phyloP scores from a whole-genome alignment of 2,329 filamentous ascomycete species.

The Lasiodiplodia theobromae region DNA sequence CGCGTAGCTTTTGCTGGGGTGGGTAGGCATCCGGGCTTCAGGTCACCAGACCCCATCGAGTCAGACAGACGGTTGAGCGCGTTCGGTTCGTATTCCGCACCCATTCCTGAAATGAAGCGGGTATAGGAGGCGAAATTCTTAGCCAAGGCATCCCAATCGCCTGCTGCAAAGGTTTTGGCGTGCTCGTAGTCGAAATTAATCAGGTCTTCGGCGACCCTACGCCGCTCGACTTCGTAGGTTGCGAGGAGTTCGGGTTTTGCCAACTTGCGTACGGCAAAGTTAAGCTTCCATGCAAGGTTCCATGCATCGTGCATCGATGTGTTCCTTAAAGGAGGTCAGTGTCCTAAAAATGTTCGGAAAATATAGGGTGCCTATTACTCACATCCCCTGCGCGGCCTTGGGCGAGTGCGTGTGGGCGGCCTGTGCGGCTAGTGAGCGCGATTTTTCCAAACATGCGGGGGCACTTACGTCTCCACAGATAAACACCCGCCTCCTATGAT shows the following conservation, averaged over 20 bases:
- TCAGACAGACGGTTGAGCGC: constrained; percentile 67
- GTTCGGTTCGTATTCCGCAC: constrained; percentile 71
- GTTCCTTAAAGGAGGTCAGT: constrained; percentile 40
- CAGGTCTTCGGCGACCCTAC: constrained; percentile 52
- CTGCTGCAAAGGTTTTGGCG: constrained; percentile 61
- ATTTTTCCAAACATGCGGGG: constrained; percentile 33
- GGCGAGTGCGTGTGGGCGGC: constrained; percentile 51
- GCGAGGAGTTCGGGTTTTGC: constrained; percentile 47
- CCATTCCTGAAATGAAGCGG: constrained; percentile 75
- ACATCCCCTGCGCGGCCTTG: constrained; percentile 53
- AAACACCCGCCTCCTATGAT: constrained; percentile 51
- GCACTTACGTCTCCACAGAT: constrained; percentile 56
- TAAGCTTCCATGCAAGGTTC: constrained; percentile 55
- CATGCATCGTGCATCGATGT: constrained; percentile 53
- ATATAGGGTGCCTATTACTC: constrained; percentile 33
- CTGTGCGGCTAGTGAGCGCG: constrained; percentile 23
- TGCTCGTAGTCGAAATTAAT: constrained; percentile 57
- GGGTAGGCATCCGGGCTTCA: constrained; percentile 57
- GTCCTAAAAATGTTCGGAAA: background rate
- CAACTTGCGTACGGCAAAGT: constrained; percentile 47
- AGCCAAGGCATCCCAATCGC: constrained; percentile 68
- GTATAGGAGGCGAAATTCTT: constrained; percentile 75
- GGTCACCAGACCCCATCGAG: constrained; percentile 42
- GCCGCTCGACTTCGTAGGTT: constrained; percentile 51
- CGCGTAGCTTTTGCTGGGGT: constrained; percentile 74